Conservation (phyloP, 768 basidiomycete genomes). For the Cubamyces sp. region DNA sequence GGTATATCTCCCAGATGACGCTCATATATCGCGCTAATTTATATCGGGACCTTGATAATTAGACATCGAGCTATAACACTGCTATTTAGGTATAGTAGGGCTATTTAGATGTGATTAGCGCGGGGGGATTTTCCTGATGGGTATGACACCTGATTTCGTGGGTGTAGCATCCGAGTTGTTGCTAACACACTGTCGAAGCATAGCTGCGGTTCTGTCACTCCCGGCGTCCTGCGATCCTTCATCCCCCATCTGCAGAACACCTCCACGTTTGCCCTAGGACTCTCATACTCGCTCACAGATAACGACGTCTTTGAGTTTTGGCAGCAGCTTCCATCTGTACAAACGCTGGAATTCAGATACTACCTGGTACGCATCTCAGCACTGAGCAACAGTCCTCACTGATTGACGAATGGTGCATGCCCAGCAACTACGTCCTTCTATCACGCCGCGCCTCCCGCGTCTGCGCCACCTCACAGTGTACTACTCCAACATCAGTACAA, state of each 20-base stretch:
- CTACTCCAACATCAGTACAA: constrained; percentile 27
- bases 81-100: too few relatives aligned
- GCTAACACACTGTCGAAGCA: constrained; percentile 37
- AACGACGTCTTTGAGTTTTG: constrained; percentile 56
- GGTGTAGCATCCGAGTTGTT: too few relatives aligned
- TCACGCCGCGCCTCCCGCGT: constrained; percentile 27
- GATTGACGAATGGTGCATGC: not conserved
- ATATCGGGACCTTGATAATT: too few relatives aligned
- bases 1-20: too few relatives aligned
- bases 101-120: too few relatives aligned
- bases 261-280: constrained; percentile 50
- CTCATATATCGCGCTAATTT: too few relatives aligned
- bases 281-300: constrained; percentile 63
- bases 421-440: constrained; percentile 45
- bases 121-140: too few relatives aligned
- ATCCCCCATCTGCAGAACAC: constrained; percentile 38
- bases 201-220: constrained; percentile 68
- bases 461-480: constrained; percentile 40
- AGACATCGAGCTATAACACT: too few relatives aligned
- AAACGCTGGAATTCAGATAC: constrained; percentile 49
- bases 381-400: constrained; percentile 18
- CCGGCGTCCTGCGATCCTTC: constrained; percentile 55
- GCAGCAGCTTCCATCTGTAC: constrained; percentile 43
- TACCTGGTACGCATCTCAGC: constrained; percentile 46
- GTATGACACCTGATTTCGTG: too few relatives aligned